Evolutionary conservation across 2,329 filamentous ascomycete genomes (phyloP).

Genomic region (Harringtonia lauricola): DNA sequence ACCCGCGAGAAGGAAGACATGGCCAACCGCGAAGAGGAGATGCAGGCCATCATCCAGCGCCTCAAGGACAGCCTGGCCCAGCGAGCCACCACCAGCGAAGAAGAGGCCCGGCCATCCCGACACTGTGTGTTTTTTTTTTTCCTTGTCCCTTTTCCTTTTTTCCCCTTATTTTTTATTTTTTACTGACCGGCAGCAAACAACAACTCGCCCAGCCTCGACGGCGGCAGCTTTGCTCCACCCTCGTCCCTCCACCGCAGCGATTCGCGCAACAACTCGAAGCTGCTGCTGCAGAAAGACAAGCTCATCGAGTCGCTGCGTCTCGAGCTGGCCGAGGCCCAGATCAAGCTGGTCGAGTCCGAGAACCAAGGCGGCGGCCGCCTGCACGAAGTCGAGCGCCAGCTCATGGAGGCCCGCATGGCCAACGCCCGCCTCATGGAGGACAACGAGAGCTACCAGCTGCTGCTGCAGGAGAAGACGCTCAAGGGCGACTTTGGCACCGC

Average conservation of each 20-base stretch:
- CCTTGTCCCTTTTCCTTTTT: background rate
- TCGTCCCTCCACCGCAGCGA: constrained; percentile 78
- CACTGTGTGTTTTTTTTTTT: constrained; percentile 29
- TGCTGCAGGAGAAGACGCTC: constrained; percentile 88
- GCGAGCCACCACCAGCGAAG: constrained; percentile 46
- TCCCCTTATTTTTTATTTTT: background rate
- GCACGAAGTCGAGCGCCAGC: constrained; percentile 78
- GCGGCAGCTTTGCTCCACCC: constrained; percentile 74
- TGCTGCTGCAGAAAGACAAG: constrained; percentile 91
- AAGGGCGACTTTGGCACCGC: constrained; percentile 84
- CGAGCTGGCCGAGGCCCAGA: constrained; percentile 88
- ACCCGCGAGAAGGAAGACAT: constrained; percentile 89
- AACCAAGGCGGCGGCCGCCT: constrained; percentile 82
- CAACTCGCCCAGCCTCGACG: constrained; percentile 59
- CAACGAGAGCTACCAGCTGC: constrained; percentile 93
- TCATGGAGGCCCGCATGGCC: constrained; percentile 88
- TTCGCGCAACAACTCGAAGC: constrained; percentile 78
- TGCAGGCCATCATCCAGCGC: constrained; percentile 81
- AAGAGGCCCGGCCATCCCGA: constrained; percentile 47
- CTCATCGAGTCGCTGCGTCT: constrained; percentile 85
- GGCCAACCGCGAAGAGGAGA: constrained; percentile 72
- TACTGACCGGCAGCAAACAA: constrained; percentile 25
- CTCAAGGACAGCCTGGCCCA: constrained; percentile 83
- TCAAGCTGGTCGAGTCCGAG: constrained; percentile 89
- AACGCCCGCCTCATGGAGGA: constrained; percentile 97